A percentile compares a stretch with the other conserved stretches of the same genome.
phyloP scores from a whole-genome alignment of 371 early-diverging fungal species.

The Mucor indicus region DNA sequence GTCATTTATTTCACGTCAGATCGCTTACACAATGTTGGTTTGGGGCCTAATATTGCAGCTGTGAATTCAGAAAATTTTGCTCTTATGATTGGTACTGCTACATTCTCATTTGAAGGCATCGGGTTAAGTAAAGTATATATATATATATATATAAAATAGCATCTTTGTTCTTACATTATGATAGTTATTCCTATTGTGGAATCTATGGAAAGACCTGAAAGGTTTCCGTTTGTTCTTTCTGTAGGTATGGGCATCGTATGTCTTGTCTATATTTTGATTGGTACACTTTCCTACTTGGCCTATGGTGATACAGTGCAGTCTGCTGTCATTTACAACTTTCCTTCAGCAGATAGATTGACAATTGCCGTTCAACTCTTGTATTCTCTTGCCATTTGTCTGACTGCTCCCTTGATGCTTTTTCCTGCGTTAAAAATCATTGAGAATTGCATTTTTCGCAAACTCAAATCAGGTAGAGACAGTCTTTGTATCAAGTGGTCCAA shows the following conservation, averaged over 20 bases:
- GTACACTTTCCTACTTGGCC: constrained; percentile 65
- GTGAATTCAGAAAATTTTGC: constrained; percentile 62
- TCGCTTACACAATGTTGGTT: constrained; percentile 22
- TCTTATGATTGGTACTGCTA: constrained; percentile 76
- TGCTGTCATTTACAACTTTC: constrained; percentile 69
- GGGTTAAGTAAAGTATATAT: constrained; percentile 38
- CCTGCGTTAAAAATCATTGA: constrained; percentile 76
- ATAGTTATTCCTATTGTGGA: constrained; percentile 54
- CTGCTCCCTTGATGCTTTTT: constrained; percentile 71
- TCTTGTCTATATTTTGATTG: constrained; percentile 60
- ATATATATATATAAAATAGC: no score
- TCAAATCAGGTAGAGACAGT: constrained; percentile 31
- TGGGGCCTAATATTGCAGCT: constrained; percentile 42
- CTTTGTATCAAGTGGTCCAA: constrained; percentile 64
- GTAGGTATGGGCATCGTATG: constrained; percentile 58
- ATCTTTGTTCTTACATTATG: neutral
- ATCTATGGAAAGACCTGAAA: constrained; percentile 54
- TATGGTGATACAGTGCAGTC: constrained; percentile 71
- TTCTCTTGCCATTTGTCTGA: constrained; percentile 73
- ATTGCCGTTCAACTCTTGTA: constrained; percentile 64
- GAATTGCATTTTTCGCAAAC: constrained; percentile 39
- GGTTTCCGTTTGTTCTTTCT: constrained; percentile 61
- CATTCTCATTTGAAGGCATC: constrained; percentile 82
- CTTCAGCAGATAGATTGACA: constrained; percentile 43
- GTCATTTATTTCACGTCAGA: constrained; percentile 39